Percentiles rank a stretch among this genome's conserved stretches.
Conservation (phyloP, 2,329 filamentous ascomycete species). For the Cladophialophora chaetospira region DNA sequence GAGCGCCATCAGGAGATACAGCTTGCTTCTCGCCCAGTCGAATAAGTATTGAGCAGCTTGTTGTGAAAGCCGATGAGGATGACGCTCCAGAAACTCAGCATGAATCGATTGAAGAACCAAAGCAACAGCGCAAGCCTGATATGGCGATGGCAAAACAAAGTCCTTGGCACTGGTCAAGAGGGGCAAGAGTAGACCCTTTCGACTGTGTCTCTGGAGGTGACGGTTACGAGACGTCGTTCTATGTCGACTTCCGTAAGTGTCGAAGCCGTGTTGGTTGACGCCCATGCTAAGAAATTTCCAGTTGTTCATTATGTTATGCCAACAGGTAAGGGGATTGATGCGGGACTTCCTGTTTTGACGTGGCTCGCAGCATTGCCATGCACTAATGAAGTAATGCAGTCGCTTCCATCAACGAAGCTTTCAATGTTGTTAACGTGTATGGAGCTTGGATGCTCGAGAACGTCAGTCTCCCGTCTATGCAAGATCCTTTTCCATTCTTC, state of each 20-base stretch:
- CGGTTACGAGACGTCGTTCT: background rate
- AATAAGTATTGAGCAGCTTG: background rate
- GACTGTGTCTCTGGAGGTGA: background rate
- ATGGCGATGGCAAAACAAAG: background rate
- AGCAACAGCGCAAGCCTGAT: background rate
- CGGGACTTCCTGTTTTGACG: background rate
- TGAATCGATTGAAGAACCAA: background rate
- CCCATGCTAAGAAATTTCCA: background rate
- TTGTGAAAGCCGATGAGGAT: background rate
- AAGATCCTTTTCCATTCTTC: no score
- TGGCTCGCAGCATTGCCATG: no score
- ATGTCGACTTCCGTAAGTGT: conserved; percentile 1
- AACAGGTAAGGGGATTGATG: background rate
- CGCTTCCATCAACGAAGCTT: conserved; percentile 5
- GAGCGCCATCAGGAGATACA: no score
- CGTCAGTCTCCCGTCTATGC: no score
- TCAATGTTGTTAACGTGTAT: background rate
- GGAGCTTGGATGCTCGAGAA: background rate
- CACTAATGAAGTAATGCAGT: background rate
- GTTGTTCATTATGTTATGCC: conserved; percentile 2
- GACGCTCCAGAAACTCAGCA: background rate
- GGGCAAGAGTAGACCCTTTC: conserved; percentile 1
- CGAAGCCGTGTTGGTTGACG: background rate
- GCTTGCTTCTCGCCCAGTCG: background rate
- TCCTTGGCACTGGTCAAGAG: conserved; percentile 3